Evolutionary conservation across 148 eudicot species (phyloP), one percentile per base, ranked within the genome.

Genomic region (Rhododendron ferrugineum): DNA sequence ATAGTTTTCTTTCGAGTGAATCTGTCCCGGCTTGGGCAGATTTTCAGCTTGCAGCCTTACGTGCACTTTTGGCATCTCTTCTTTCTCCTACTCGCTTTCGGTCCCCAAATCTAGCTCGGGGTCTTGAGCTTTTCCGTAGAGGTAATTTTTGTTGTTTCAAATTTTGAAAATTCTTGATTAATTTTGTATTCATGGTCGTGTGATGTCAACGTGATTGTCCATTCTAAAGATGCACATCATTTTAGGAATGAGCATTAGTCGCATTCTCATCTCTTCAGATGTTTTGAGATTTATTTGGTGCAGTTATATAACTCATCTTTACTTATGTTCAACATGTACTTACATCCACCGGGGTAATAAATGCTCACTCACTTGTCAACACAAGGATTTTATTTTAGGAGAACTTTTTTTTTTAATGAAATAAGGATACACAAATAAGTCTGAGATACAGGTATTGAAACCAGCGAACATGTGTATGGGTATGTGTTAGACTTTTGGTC

Each of bases 61-160:
- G 83, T 89, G 95, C 99, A 85, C 90, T 95, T 85, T 86, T 93
- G 89, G 95, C 96, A 81, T 96, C 98, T 88, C 96, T 96, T 87
- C 91, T 94, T 84, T 94, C 97, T 16, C 95, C 96, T 52, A 85
- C 94, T 49, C 93, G 89, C 86, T 84, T 86, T 83, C 94, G 97
- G 64, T 94, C 98, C 23, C 92, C 95, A 23, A 85, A 89, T 90
- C 93, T 96, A 42, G 87, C 93, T 47, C 93, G 87, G 82, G 93
- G 94, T 76, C 93, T 96, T 62, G 91, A 94, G 84, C 93, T 96
- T 86, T 94, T 94, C 84, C 92, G 90, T 11, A 92, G 89, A 94
- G 99, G 99, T 95, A 93, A 62, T 66, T 23, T 60, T 78, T 49
- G 58, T 58, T n/a, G 42, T 70, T 56, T 60, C 47, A 28, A 40